Evolutionary conservation across 345 rosid genomes (phyloP).

Genomic region (Pistacia atlantica): DNA sequence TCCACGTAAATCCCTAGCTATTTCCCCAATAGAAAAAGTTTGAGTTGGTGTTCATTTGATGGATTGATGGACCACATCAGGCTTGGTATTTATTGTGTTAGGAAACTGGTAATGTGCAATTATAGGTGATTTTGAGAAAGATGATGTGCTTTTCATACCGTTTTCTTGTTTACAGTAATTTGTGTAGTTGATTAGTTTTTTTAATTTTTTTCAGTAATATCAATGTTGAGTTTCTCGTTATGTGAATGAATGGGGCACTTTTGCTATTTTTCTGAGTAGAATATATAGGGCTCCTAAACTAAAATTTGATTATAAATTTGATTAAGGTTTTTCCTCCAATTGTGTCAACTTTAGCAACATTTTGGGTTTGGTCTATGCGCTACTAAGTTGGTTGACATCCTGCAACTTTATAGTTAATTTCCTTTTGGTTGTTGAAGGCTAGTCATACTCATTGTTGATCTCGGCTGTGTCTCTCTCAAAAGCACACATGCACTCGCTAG

Average conservation of each 20-base stretch:
- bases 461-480: no score
- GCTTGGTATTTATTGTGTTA: conserved; percentile 21
- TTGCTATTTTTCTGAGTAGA: neutral
- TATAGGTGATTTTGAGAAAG: conserved; percentile 21
- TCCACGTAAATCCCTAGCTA: no score
- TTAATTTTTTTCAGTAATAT: neutral
- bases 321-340: no score
- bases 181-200: neutral
- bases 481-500: no score
- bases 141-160: conserved; percentile 7
- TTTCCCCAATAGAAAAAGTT: neutral
- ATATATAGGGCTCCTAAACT: no score
- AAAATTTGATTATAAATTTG: no score
- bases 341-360: no score
- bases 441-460: no score
- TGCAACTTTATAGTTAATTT: no score
- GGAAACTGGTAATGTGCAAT: conserved; percentile 32
- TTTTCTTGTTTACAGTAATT: neutral
- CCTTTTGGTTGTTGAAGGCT: no score
- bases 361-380: no score
- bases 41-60: conserved; percentile 16
- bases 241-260: conserved; percentile 9
- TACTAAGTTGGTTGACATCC: no score
- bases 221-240: conserved; percentile 13
- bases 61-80: conserved; percentile 10